phyloP scores from a whole-genome alignment of 805 yeast genomes.

The Ogataea saltuana region DNA sequence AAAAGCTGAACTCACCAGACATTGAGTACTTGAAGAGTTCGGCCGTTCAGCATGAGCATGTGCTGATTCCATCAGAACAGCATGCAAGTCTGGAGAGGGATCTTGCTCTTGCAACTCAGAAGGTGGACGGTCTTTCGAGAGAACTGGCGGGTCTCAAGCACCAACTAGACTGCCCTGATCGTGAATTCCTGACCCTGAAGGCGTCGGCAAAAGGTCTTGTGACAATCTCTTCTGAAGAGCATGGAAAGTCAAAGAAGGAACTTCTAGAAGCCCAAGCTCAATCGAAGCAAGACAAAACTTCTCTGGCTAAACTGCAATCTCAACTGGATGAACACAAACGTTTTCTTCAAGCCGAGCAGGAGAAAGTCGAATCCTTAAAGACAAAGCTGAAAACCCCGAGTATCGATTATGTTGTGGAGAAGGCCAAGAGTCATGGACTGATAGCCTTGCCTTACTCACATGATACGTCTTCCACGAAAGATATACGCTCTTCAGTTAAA shows the following conservation, averaged over 20 bases:
- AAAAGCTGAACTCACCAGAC: slow-evolving; percentile 9
- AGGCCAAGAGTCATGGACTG: slow-evolving; percentile 22
- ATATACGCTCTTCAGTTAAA: no score
- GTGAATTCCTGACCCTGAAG: slow-evolving; percentile 33
- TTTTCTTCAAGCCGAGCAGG: background rate
- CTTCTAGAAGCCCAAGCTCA: slow-evolving; percentile 5
- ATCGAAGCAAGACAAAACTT: background rate
- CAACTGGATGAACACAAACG: background rate
- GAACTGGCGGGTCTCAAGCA: slow-evolving; percentile 4
- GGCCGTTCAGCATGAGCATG: slow-evolving; percentile 23
- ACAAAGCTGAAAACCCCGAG: slow-evolving; percentile 29
- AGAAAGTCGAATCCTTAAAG: slow-evolving; percentile 6
- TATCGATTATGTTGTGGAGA: slow-evolving; percentile 24
- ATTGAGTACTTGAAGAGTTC: slow-evolving; percentile 32
- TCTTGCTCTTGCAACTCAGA: background rate
- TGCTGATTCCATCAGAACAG: slow-evolving; percentile 11
- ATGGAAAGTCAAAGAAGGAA: slow-evolving; percentile 1
- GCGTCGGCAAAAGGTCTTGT: slow-evolving; percentile 23
- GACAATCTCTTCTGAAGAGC: slow-evolving; percentile 13
- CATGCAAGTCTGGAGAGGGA: background rate
- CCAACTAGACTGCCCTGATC: slow-evolving; percentile 26
- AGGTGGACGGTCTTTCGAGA: background rate
- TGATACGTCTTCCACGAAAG: no score
- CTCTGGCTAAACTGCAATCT: background rate
- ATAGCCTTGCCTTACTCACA: slow-evolving; percentile 6